A percentile compares a stretch with the other conserved stretches of the same genome.
These are phyloP conservation scores for Solanum ossicruentum DNA, from an alignment of 257 asterid genomes.

Conservation along the genomic window DNA sequence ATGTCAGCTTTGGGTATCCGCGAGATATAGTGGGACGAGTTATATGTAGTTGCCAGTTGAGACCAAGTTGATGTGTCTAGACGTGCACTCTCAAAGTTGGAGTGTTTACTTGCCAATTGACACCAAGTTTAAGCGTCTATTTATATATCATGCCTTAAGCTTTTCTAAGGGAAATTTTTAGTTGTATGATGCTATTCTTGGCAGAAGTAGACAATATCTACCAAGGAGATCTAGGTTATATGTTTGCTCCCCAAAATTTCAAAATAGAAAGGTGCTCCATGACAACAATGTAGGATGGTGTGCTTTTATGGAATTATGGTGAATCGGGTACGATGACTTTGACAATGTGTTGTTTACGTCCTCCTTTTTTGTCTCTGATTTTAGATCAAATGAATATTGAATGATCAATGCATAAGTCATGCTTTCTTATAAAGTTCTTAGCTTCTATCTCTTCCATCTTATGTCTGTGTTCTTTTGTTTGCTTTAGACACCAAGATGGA, in stretches of 20 bases:
- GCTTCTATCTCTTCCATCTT: background rate
- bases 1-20: background rate
- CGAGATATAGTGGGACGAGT: background rate
- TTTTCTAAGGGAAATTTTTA: background rate
- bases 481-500: slow-evolving; percentile 52
- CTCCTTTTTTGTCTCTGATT: background rate
- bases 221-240: background rate
- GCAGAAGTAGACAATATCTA: background rate
- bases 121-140: background rate
- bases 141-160: background rate
- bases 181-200: background rate
- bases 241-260: background rate
- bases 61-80: background rate
- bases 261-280: background rate
- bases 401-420: background rate
- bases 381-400: background rate
- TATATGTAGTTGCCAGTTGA: background rate
- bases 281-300: background rate
- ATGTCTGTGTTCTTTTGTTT: background rate
- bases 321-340: background rate
- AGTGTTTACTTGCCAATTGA: background rate
- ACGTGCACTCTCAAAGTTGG: background rate
- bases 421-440: background rate
- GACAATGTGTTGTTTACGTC: background rate
- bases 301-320: background rate